phyloP scores from a whole-genome alignment of 1,284 basidiomycete species.

The Papiliotrema fonsecae region DNA sequence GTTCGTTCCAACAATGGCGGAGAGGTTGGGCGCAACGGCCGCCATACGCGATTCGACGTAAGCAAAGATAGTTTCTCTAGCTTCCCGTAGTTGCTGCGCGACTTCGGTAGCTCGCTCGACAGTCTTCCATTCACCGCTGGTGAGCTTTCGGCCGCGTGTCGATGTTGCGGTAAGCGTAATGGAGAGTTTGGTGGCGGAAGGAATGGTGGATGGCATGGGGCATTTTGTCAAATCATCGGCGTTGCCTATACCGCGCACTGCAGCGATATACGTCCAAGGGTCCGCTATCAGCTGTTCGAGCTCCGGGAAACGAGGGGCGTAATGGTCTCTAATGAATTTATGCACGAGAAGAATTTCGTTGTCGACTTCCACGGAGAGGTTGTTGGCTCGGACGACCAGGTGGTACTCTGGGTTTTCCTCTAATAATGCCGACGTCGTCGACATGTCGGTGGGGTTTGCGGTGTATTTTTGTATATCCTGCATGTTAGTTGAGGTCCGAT shows the following conservation, averaged over 20 bases:
- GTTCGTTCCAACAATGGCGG: slow-evolving; percentile 93
- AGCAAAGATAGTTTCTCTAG: slow-evolving; percentile 91
- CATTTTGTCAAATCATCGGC: slow-evolving; percentile 77
- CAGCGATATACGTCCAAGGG: slow-evolving; percentile 85
- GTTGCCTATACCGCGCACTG: slow-evolving; percentile 85
- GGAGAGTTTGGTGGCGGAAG: slow-evolving; percentile 91
- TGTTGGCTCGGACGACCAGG: slow-evolving; percentile 95
- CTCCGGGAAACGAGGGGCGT: slow-evolving; percentile 91
- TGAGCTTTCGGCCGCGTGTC: slow-evolving; percentile 70
- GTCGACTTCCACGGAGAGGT: slow-evolving; percentile 95
- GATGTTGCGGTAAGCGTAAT: slow-evolving; percentile 94
- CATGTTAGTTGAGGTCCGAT: too few species aligned
- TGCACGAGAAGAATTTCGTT: slow-evolving; percentile 97
- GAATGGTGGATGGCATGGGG: slow-evolving; percentile 71
- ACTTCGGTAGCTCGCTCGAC: slow-evolving; percentile 82
- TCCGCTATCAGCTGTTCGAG: slow-evolving; percentile 91
- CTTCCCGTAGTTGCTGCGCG: slow-evolving; percentile 79
- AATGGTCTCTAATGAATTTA: slow-evolving; percentile 99
- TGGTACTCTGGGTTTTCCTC: slow-evolving; percentile 95
- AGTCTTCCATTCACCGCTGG: slow-evolving; percentile 68
- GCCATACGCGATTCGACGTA: slow-evolving; percentile 99
- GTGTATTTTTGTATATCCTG: slow-evolving; percentile 87
- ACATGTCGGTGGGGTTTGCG: slow-evolving; percentile 67
- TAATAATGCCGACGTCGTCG: slow-evolving; percentile 59
- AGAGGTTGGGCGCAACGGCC: slow-evolving; percentile 94